phyloP scores from a whole-genome alignment of 805 yeast genomes.

The Hanseniaspora osmophila region DNA sequence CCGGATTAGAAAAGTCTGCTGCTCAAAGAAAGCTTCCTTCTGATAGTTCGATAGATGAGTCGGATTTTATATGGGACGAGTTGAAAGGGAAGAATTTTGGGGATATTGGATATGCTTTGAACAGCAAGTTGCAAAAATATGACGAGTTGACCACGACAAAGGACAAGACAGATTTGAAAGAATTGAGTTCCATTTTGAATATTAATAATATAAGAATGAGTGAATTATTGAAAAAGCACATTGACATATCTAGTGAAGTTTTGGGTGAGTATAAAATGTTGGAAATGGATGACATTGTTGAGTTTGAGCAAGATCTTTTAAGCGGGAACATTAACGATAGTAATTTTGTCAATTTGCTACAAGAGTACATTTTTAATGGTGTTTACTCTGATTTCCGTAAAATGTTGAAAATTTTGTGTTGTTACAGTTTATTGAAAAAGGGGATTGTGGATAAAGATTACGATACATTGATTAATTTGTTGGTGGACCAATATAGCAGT shows the following conservation, averaged over 20 bases:
- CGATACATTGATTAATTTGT: conserved; percentile 36
- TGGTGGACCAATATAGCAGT: conserved; percentile 55
- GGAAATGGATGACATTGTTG: conserved; percentile 27
- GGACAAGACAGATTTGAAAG: conserved; percentile 50
- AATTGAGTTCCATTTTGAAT: conserved; percentile 60
- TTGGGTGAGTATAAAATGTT: conserved; percentile 29
- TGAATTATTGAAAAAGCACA: conserved; percentile 54
- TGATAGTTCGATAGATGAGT: conserved; percentile 19
- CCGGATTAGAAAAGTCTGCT: conserved; percentile 11
- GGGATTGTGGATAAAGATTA: conserved; percentile 60
- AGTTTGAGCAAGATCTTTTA: conserved; percentile 58
- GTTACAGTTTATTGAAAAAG: conserved; percentile 48
- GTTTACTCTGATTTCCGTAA: conserved; percentile 26
- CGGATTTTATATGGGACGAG: conserved; percentile 9
- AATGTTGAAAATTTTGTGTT: conserved; percentile 38
- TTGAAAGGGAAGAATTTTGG: conserved; percentile 64
- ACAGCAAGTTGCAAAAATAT: conserved; percentile 49
- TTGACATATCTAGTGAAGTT: conserved; percentile 55
- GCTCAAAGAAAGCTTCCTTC: conserved; percentile 8
- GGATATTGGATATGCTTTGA: conserved; percentile 59
- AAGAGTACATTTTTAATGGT: conserved; percentile 18
- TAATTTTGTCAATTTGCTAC: neutral
- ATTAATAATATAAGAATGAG: conserved; percentile 34
- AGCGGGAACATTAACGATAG: neutral
- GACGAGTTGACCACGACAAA: conserved; percentile 44